Evolutionary conservation across 2,329 filamentous ascomycete species (phyloP), one percentile per base, ranked within the genome.

Genomic region (Colletotrichum camelliae): DNA sequence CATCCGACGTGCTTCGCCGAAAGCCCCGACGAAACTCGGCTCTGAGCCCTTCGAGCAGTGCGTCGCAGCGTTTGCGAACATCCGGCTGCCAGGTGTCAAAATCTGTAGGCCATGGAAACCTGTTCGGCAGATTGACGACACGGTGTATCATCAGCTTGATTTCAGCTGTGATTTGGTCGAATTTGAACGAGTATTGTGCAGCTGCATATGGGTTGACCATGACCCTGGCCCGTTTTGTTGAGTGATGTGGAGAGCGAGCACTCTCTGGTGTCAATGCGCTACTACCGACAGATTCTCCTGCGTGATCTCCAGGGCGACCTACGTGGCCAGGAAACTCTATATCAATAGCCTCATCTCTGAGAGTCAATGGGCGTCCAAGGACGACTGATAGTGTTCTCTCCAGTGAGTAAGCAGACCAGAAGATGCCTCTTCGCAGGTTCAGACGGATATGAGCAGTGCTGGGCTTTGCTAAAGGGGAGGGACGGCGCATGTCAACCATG

Each of bases 321-420:
- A 29, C 29, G n/a, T 37, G 21, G 7, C 60, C 60, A 62, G 60
- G 60, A 16, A 62, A 62, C 29, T 62, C 60, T n/a, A 90, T 80
- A 27, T 90, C 89, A 67, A 88, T 89, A 0, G 87, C 89, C 76
- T 91, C 89, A 66, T 91, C 89, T 65, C 89, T 82, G 4, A 91
- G 79, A 0, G 88, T 89, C 62, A 91, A 88, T 0, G 89, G 89
- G 2, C 89, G 83, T 1, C 89, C 89, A 87, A 91, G 89, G 81
- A 89, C 90, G 0, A 88, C 91, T 7, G 87, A 87, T 37, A 91
- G 82, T 0, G 84, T 86, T 27, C 89, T 84, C 72, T 91, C 89
- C 9, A 91, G 82, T 1, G 83, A 87, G 60, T 89, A 89, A 7
- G 88, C 86, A 0, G 88, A 86, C 89, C 89, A 91, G 66, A 91